Conservation (phyloP, 2,329 filamentous ascomycete genomes). For the Aspergillus transmontanensis region DNA sequence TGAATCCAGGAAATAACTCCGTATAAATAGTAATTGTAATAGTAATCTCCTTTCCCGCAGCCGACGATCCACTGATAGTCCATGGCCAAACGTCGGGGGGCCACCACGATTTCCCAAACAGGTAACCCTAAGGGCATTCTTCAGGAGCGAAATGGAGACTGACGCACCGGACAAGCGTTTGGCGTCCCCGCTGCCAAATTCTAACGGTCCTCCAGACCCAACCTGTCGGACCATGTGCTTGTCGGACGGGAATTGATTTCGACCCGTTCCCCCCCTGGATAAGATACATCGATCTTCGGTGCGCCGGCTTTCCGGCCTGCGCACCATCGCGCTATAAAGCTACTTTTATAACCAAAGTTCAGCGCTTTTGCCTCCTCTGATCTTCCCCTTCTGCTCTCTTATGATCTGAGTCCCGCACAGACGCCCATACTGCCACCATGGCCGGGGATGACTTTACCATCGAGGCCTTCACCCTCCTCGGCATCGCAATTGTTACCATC, state of each 20-base stretch:
- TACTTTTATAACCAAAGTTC: background rate
- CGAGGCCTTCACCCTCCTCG: slow-evolving; percentile 56
- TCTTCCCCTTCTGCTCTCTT: background rate
- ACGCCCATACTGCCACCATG: slow-evolving; percentile 8
- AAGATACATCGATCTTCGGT: background rate
- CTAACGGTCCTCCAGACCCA: background rate
- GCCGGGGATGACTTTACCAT: slow-evolving; percentile 39
- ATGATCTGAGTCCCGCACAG: background rate
- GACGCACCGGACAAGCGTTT: background rate
- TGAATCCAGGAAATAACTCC: background rate
- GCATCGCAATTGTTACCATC: slow-evolving; percentile 54
- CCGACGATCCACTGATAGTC: background rate
- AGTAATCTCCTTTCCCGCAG: background rate
- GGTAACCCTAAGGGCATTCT: background rate
- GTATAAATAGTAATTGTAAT: background rate
- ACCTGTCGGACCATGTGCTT: background rate
- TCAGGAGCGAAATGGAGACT: background rate
- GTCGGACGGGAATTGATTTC: background rate
- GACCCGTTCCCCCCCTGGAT: background rate
- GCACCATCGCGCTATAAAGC: background rate
- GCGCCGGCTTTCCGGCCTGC: background rate
- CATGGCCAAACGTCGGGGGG: background rate
- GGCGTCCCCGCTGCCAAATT: background rate
- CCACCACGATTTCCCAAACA: background rate
- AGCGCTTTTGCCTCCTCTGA: background rate